A percentile compares a stretch with the other conserved stretches of the same genome.
phyloP scores from a whole-genome alignment of 768 basidiomycete species.

The Roridomyces roridus region DNA sequence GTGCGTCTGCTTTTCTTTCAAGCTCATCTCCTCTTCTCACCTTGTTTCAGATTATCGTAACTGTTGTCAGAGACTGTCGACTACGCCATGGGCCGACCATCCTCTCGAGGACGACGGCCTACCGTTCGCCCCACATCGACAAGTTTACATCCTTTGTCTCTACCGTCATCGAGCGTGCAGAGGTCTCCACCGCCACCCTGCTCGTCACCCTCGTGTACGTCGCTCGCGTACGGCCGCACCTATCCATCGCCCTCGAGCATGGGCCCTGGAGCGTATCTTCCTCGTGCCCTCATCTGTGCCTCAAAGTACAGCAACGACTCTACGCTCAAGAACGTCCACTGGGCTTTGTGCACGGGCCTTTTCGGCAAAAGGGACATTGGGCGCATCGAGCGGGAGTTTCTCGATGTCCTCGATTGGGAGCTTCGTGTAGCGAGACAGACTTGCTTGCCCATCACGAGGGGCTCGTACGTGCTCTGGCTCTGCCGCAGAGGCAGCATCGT shows the following conservation, averaged over 20 bases:
- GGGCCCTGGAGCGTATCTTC: constrained; percentile 19
- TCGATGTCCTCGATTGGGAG: constrained; percentile 19
- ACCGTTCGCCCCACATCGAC: not conserved
- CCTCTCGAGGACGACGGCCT: not conserved
- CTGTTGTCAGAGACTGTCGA: constrained; percentile 12
- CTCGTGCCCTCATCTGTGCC: constrained; percentile 16
- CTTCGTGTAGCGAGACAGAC: constrained; percentile 8
- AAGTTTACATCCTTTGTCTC: constrained; percentile 7
- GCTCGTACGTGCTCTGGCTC: not conserved
- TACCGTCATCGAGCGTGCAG: constrained; percentile 15
- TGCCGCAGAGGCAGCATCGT: not conserved
- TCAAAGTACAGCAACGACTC: constrained; percentile 18
- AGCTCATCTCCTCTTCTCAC: not conserved
- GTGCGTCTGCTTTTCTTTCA: not conserved
- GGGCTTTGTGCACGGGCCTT: constrained; percentile 14
- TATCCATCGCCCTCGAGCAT: constrained; percentile 14
- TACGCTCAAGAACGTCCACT: constrained; percentile 19
- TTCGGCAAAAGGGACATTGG: constrained; percentile 14
- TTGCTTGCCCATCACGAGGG: constrained; percentile 8
- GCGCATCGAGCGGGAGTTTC: constrained; percentile 16
- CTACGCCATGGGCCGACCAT: constrained; percentile 4
- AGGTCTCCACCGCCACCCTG: constrained; percentile 11
- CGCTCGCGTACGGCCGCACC: constrained; percentile 15
- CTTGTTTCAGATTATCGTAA: constrained; percentile 10
- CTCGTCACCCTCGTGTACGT: constrained; percentile 8